Evolutionary conservation across 768 basidiomycete species (phyloP).

Genomic region (Cystobasidium onofrii): DNA sequence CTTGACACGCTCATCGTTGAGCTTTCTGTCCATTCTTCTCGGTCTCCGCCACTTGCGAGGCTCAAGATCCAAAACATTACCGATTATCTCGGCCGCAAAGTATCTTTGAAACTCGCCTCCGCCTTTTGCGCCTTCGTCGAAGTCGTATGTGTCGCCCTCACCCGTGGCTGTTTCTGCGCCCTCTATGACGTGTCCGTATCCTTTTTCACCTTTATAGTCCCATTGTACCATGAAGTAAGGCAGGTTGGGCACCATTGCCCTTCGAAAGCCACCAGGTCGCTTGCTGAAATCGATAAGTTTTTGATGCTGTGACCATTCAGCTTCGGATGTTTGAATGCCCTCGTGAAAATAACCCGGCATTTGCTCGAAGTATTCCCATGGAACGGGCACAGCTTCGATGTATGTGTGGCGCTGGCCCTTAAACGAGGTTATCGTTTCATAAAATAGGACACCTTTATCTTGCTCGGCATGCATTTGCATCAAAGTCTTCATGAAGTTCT

Average conservation of each 20-base stretch:
- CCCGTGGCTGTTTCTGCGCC: slow-evolving; percentile 60
- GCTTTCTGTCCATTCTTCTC: slow-evolving; percentile 59
- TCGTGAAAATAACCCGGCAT: slow-evolving; percentile 96
- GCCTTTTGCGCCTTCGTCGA: slow-evolving; percentile 80
- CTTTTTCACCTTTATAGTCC: slow-evolving; percentile 90
- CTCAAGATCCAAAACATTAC: slow-evolving; percentile 78
- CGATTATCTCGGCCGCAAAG: slow-evolving; percentile 91
- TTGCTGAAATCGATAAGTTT: slow-evolving; percentile 89
- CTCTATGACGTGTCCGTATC: slow-evolving; percentile 97
- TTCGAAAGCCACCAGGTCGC: slow-evolving; percentile 83
- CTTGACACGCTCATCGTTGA: slow-evolving; percentile 62
- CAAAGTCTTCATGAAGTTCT: slow-evolving; percentile 81
- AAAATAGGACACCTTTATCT: slow-evolving; percentile 89
- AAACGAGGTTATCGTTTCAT: slow-evolving; percentile 79
- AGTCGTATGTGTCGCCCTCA: slow-evolving; percentile 58
- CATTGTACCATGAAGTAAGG: slow-evolving; percentile 99
- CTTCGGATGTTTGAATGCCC: slow-evolving; percentile 83
- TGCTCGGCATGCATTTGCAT: slow-evolving; percentile 91
- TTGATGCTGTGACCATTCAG: slow-evolving; percentile 97
- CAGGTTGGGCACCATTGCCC: slow-evolving; percentile 89
- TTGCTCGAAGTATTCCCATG: slow-evolving; percentile 76
- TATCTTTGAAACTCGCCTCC: slow-evolving; percentile 89
- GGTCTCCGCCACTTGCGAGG: slow-evolving; percentile 78
- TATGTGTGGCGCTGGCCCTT: slow-evolving; percentile 82
- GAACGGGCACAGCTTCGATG: slow-evolving; percentile 88